Conservation (phyloP, 148 eudicot species). For the Spergularia marina region DNA sequence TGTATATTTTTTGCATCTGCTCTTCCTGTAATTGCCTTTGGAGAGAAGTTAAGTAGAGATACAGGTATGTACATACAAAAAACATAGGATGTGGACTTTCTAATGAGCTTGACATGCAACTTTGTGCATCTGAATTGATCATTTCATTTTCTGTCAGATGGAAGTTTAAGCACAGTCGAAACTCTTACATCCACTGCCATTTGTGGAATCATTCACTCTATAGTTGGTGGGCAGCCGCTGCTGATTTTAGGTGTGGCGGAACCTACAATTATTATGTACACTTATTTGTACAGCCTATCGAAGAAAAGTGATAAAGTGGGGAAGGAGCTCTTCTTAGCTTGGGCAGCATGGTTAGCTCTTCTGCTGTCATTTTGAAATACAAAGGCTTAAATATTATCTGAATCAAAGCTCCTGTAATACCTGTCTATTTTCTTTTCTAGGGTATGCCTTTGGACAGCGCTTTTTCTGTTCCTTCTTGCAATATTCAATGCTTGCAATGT, state of each 20-base stretch:
- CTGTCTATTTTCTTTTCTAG: slow-evolving; percentile 22
- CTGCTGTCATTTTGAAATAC: not conserved
- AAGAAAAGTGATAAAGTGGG: slow-evolving; percentile 42
- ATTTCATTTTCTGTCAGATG: slow-evolving; percentile 35
- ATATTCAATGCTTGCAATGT: slow-evolving; percentile 61
- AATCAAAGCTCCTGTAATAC: not conserved
- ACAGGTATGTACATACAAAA: slow-evolving; percentile 39
- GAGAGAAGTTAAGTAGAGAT: slow-evolving; percentile 60
- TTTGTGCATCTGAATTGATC: not conserved
- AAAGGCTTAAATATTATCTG: not conserved
- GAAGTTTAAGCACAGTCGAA: slow-evolving; percentile 63
- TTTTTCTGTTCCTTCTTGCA: slow-evolving; percentile 53
- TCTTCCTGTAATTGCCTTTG: slow-evolving; percentile 76
- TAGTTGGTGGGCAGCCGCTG: slow-evolving; percentile 66
- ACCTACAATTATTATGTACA: slow-evolving; percentile 63
- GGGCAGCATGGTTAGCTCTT: slow-evolving; percentile 58
- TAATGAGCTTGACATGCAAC: not conserved
- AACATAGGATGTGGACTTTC: not conserved
- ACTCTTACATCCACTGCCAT: slow-evolving; percentile 61
- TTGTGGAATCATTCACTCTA: slow-evolving; percentile 62
- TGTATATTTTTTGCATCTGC: slow-evolving; percentile 70
- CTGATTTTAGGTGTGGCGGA: slow-evolving; percentile 69
- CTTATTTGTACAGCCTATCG: slow-evolving; percentile 48
- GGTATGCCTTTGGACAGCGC: slow-evolving; percentile 66
- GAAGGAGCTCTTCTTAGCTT: slow-evolving; percentile 49